These are phyloP conservation scores for Suzukiozyma palmioleophila DNA, from an alignment of 1,139 yeast genomes.

Conservation along the genomic window DNA sequence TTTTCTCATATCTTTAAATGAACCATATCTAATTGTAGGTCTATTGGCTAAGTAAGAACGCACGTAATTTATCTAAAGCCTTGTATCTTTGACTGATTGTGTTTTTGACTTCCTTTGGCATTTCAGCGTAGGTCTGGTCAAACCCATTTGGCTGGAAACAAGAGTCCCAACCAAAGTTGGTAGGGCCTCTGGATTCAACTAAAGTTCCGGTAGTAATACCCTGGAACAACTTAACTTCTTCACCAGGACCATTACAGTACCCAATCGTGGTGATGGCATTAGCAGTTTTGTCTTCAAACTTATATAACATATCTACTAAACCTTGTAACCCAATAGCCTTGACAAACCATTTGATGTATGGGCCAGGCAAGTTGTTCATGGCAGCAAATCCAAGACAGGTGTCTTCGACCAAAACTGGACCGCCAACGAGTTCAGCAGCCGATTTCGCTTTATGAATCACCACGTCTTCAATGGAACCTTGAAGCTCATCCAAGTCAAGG, in stretches of 20 bases:
- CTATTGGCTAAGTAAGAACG: constrained; percentile 37
- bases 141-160: constrained; percentile 75
- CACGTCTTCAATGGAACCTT: constrained; percentile 81
- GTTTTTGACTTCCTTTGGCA: constrained; percentile 74
- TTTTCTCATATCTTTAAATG: neutral
- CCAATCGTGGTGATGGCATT: constrained; percentile 92
- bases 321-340: constrained; percentile 68
- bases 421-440: constrained; percentile 59
- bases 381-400: constrained; percentile 87
- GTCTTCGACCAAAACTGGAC: constrained; percentile 92
- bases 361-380: constrained; percentile 83
- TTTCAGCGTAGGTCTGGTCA: constrained; percentile 82
- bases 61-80: constrained; percentile 72
- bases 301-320: constrained; percentile 68
- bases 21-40: neutral
- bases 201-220: constrained; percentile 81
- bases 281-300: constrained; percentile 82
- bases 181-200: constrained; percentile 73
- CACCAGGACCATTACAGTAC: constrained; percentile 77
- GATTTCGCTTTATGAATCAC: constrained; percentile 73
- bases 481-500: constrained; percentile 83
- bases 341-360: constrained; percentile 86
- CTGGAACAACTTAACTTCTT: constrained; percentile 69
- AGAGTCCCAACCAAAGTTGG: constrained; percentile 93
- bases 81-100: constrained; percentile 79